Evolutionary conservation across 441 rosid species (phyloP).

Genomic region (Bocquillonia castaneifolia): DNA sequence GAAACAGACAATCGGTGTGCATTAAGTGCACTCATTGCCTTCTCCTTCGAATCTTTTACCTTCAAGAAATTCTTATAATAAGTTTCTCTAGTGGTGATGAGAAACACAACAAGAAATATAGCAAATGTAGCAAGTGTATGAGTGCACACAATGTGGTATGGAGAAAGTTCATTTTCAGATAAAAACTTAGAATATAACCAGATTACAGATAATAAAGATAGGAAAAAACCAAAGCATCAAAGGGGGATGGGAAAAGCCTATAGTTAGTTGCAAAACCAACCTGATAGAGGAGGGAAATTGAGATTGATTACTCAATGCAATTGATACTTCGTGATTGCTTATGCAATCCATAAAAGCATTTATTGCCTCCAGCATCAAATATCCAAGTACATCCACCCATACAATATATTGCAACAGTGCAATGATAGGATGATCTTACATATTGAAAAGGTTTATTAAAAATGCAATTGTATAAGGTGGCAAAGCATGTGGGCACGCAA

Average conservation of each 20-base stretch:
- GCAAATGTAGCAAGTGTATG: neutral
- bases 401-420: neutral
- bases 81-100: slow-evolving; percentile 21
- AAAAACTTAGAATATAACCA: too few species aligned
- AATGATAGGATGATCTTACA: neutral
- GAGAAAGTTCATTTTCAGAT: too few species aligned
- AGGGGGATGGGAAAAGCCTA: too few species aligned
- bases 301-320: neutral
- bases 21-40: slow-evolving; percentile 69
- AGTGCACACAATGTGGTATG: neutral
- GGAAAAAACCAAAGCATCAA: too few species aligned
- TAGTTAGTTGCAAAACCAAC: too few species aligned
- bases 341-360: neutral
- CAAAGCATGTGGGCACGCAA: neutral
- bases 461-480: neutral
- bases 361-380: neutral
- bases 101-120: neutral
- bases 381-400: neutral
- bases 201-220: neutral
- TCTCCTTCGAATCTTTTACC: slow-evolving; percentile 94
- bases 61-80: slow-evolving; percentile 30
- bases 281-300: neutral
- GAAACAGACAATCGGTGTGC: slow-evolving; percentile 50
- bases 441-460: too few species aligned
- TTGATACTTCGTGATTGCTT: neutral